Evolutionary conservation across 805 yeast species (phyloP), one percentile per base, ranked within the genome.

Genomic region (Suhomyces kilbournensis): DNA sequence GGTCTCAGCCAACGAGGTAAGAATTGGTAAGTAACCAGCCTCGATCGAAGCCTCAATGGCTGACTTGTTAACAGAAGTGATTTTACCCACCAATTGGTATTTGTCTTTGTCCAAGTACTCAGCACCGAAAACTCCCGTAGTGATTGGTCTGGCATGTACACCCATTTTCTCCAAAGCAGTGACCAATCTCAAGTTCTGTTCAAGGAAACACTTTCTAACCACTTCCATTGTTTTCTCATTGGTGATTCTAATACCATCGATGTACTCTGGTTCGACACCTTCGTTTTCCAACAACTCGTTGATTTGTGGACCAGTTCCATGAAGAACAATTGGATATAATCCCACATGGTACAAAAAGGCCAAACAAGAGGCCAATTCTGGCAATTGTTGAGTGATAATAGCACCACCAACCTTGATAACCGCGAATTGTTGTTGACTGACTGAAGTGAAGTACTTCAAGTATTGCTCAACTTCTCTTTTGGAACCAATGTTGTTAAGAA

Each of bases 341-440:
- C 99, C 99, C 48, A 94, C 97, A 66, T 94, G 99, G 76, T 94
- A 94, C 59, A 94, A 77, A 71, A 94, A 94, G 4, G 98, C 97
- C 57, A 94, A 78, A 65, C 97, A 92, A 0, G 97, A 89, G 0
- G 99, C 99, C 61, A 94, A 77, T 72, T 93, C 97, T 8, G 91
- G 88, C 57, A 94, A 75, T 63, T 93, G 94, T 61, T 94, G 96
- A 46, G 98, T 93, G 69, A 94, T 94, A 64, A 94, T 93, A 38
- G 99, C 99, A 58, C 99, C 99, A 40, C 99, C 99, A 44, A 94
- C 99, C 70, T 94, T 94, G 72, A 94, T 94, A 44, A 94, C 97
- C 3, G 99, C 99, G 64, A 94, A 94, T 65, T 94, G 97, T 68
- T 94, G 98, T 60, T 91, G 92, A 5, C 91, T 86, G 15, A 94